These are phyloP conservation scores for Austroboletus niveus DNA, from an alignment of 1,284 basidiomycete genomes.

Conservation along the genomic window DNA sequence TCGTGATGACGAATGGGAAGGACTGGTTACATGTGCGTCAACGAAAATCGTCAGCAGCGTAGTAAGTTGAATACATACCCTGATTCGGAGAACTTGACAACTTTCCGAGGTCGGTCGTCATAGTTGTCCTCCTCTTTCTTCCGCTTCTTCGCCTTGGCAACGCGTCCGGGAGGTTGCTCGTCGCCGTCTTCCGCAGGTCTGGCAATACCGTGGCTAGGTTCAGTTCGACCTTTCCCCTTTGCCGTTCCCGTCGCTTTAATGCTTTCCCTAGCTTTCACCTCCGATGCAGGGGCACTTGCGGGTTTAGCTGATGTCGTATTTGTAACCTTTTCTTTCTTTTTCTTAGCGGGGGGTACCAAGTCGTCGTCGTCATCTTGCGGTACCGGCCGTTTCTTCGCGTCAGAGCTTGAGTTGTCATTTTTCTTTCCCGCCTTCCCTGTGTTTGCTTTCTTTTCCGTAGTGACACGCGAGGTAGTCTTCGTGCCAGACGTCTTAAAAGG, in stretches of 20 bases:
- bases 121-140: constrained; percentile 20
- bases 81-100: constrained; percentile 13
- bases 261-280: neutral
- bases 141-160: constrained; percentile 16
- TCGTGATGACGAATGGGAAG: constrained; percentile 15
- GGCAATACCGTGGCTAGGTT: neutral
- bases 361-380: too few relatives aligned
- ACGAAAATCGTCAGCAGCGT: too few relatives aligned
- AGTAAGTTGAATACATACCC: constrained; percentile 8
- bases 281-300: neutral
- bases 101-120: constrained; percentile 24
- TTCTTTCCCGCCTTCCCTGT: constrained; percentile 1
- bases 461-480: neutral
- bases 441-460: neutral
- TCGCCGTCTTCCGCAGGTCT: constrained; percentile 3
- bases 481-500: neutral
- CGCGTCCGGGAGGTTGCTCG: constrained; percentile 1
- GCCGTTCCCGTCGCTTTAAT: neutral
- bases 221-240: constrained; percentile 1
- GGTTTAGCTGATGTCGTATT: neutral
- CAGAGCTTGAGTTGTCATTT: too few relatives aligned
- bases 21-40: constrained; percentile 6
- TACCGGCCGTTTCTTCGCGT: too few relatives aligned
- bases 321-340: neutral
- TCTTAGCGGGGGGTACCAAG: too few relatives aligned